Evolutionary conservation across 306 rosid species (phyloP).

Genomic region (Begonia fuchsioides): DNA sequence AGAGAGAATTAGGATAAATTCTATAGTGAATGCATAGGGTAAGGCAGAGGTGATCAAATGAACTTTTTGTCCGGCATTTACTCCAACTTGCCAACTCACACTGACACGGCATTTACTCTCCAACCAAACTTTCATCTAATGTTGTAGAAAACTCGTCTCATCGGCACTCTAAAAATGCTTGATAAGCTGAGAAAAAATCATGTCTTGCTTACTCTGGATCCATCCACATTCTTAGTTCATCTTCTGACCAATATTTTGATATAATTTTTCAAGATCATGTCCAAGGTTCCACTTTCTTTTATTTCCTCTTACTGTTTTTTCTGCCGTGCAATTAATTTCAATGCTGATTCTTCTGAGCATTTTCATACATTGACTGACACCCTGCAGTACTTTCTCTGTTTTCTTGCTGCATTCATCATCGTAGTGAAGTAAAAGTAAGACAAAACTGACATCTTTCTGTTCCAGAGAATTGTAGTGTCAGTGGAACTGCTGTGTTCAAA

Average conservation of each 20-base stretch:
- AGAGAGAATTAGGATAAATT: background rate
- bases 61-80: conserved; percentile 19
- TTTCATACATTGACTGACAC: conserved; percentile 22
- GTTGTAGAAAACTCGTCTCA: conserved; percentile 1
- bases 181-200: background rate
- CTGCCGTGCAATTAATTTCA: conserved; percentile 9
- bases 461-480: conserved; percentile 47
- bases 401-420: conserved; percentile 3
- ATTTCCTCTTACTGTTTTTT: conserved; percentile 1
- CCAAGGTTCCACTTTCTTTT: conserved; percentile 29
- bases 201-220: conserved; percentile 5
- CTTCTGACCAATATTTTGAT: background rate
- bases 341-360: conserved; percentile 8
- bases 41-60: background rate
- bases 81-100: conserved; percentile 20
- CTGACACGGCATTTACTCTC: conserved; percentile 12
- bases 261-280: conserved; percentile 19
- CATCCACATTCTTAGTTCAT: conserved; percentile 10
- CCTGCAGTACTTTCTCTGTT: conserved; percentile 16
- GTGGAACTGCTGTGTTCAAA: conserved; percentile 37
- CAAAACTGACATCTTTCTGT: conserved; percentile 13
- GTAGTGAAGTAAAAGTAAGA: background rate
- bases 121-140: conserved; percentile 8
- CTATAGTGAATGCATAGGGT: conserved; percentile 1
- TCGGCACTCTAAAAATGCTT: background rate